Conservation (phyloP, 2,329 filamentous ascomycete genomes). For the Aspergillus candidus region DNA sequence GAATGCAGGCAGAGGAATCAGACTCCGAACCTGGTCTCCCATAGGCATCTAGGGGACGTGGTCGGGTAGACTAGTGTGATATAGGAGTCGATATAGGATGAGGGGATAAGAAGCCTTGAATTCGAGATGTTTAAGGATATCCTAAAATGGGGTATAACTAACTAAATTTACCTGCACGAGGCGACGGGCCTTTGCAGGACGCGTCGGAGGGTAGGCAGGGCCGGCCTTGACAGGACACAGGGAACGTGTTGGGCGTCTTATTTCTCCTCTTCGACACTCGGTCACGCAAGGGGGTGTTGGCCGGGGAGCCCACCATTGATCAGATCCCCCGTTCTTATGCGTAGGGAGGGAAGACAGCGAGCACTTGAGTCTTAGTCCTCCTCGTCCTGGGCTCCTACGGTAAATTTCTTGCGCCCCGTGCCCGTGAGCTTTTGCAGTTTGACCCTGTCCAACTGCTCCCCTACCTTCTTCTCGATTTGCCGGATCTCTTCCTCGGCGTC, state of each 20-base stretch:
- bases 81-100: constrained; percentile 11
- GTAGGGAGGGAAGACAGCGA: constrained; percentile 27
- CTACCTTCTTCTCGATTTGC: constrained; percentile 95
- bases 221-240: constrained; percentile 23
- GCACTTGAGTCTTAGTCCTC: constrained; percentile 40
- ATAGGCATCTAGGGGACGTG: constrained; percentile 14
- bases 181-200: constrained; percentile 20
- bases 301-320: constrained; percentile 15
- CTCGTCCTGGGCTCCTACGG: constrained; percentile 65
- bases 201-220: constrained; percentile 18
- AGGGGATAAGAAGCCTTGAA: constrained; percentile 10
- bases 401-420: constrained; percentile 78
- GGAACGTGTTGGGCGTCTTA: constrained; percentile 30
- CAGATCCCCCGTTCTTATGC: constrained; percentile 19
- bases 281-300: constrained; percentile 31
- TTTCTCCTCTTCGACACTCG: constrained; percentile 19
- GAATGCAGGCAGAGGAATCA: constrained; percentile 27
- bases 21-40: constrained; percentile 7
- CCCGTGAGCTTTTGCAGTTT: constrained; percentile 82
- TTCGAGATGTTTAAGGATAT: constrained; percentile 7
- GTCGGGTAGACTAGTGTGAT: constrained; percentile 13
- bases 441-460: constrained; percentile 83
- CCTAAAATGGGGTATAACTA: constrained; percentile 1
- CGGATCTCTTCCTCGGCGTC: constrained; percentile 94
- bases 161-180: constrained; percentile 23